phyloP scores from a whole-genome alignment of 495 filamentous ascomycete species.

The Neurospora sp. region DNA sequence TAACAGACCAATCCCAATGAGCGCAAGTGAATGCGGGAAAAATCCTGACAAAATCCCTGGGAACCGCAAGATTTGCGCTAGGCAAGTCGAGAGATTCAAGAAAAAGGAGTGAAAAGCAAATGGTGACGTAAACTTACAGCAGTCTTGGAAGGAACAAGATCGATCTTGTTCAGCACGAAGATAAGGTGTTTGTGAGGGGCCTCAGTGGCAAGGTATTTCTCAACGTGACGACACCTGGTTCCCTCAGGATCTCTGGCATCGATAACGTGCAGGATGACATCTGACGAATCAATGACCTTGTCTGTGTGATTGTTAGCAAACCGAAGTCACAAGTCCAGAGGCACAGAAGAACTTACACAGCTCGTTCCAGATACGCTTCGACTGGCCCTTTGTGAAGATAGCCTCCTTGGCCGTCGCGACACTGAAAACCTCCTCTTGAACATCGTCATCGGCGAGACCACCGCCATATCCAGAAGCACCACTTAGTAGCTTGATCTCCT shows the following conservation, averaged over 20 bases:
- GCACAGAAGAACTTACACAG: slow-evolving; percentile 43
- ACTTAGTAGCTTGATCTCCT: slow-evolving; percentile 60
- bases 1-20: slow-evolving; percentile 87
- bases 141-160: slow-evolving; percentile 84
- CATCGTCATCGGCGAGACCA: slow-evolving; percentile 20
- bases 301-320: slow-evolving; percentile 14
- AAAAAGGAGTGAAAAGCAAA: slow-evolving; percentile 9
- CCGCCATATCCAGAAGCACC: slow-evolving; percentile 54
- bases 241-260: slow-evolving; percentile 88
- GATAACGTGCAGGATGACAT: slow-evolving; percentile 89
- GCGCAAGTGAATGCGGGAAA: slow-evolving; percentile 43
- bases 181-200: slow-evolving; percentile 69
- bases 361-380: slow-evolving; percentile 95
- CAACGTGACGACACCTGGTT: slow-evolving; percentile 79
- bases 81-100: slow-evolving; percentile 7
- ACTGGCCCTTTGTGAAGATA: slow-evolving; percentile 89
- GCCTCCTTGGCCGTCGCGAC: slow-evolving; percentile 68
- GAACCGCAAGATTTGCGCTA: slow-evolving; percentile 5
- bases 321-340: not conserved
- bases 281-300: slow-evolving; percentile 94
- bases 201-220: slow-evolving; percentile 88
- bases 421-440: slow-evolving; percentile 38
- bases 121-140: slow-evolving; percentile 62
- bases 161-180: slow-evolving; percentile 82
- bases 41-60: slow-evolving; percentile 94